Conservation (phyloP, 805 yeast species). For the Saccharomycopsis javanensis region DNA sequence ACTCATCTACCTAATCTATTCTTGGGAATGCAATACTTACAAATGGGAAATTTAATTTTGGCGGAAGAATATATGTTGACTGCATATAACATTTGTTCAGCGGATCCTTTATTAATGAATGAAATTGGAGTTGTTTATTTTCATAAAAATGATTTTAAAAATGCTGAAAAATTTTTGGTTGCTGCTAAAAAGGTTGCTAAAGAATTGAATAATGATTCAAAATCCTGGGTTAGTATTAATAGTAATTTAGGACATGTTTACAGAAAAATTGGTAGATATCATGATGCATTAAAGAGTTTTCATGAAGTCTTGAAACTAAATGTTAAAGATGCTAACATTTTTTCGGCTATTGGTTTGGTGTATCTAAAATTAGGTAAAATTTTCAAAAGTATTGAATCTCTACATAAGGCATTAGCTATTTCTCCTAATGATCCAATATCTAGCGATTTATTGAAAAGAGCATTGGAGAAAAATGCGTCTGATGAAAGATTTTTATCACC, state of each 20-base stretch:
- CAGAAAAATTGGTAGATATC: slow-evolving; percentile 50
- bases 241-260: slow-evolving; percentile 85
- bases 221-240: slow-evolving; percentile 77
- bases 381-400: slow-evolving; percentile 58
- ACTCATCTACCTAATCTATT: slow-evolving; percentile 83
- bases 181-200: slow-evolving; percentile 65
- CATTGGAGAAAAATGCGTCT: slow-evolving; percentile 38
- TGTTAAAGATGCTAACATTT: slow-evolving; percentile 61
- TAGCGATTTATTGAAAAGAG: slow-evolving; percentile 67
- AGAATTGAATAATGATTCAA: slow-evolving; percentile 63
- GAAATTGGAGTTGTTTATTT: slow-evolving; percentile 90
- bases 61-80: slow-evolving; percentile 80
- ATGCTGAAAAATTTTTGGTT: slow-evolving; percentile 61
- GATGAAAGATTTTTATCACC: slow-evolving; percentile 4
- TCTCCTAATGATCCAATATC: slow-evolving; percentile 79
- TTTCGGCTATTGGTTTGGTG: slow-evolving; percentile 78
- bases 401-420: slow-evolving; percentile 76
- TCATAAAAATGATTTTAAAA: slow-evolving; percentile 55
- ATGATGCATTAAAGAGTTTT: slow-evolving; percentile 66
- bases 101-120: slow-evolving; percentile 81
- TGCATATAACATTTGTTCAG: slow-evolving; percentile 66
- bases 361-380: slow-evolving; percentile 59
- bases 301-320: slow-evolving; percentile 62
- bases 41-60: slow-evolving; percentile 70
- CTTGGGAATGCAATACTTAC: slow-evolving; percentile 92